Percentiles rank a stretch among this genome's conserved stretches.
phyloP scores from a whole-genome alignment of 2,329 filamentous ascomycete species.

The Triangularia verruculosa region DNA sequence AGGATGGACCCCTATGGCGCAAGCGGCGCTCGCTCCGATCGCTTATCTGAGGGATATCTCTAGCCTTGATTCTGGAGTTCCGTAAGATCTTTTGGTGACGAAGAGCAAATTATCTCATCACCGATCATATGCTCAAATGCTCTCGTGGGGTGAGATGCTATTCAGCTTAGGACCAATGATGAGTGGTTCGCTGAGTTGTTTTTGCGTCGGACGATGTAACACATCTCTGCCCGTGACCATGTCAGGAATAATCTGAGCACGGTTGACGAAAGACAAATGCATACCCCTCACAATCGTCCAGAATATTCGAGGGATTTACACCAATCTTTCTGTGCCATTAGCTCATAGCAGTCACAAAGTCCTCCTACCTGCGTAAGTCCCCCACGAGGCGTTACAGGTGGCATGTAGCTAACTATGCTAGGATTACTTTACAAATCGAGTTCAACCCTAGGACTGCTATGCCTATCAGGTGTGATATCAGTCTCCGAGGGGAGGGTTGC shows the following conservation, averaged over 20 bases:
- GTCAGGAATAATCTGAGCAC: not conserved
- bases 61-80: not conserved
- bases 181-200: not conserved
- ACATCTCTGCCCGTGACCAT: not conserved
- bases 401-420: no score
- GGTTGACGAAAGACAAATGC: not conserved
- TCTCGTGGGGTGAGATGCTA: not conserved
- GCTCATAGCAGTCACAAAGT: not conserved
- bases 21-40: not conserved
- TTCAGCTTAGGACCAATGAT: not conserved
- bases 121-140: not conserved
- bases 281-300: not conserved
- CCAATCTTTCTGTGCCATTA: not conserved
- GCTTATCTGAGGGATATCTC: not conserved
- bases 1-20: constrained; percentile 5
- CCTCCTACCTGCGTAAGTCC: not conserved
- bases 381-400: no score
- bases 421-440: no score
- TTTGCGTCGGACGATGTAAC: not conserved
- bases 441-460: no score
- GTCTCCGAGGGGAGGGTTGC: no score
- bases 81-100: not conserved
- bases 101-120: not conserved
- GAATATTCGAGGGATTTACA: not conserved
- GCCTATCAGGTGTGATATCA: no score